Evolutionary conservation across 768 basidiomycete genomes (phyloP).

Genomic region (Collybia sordida): DNA sequence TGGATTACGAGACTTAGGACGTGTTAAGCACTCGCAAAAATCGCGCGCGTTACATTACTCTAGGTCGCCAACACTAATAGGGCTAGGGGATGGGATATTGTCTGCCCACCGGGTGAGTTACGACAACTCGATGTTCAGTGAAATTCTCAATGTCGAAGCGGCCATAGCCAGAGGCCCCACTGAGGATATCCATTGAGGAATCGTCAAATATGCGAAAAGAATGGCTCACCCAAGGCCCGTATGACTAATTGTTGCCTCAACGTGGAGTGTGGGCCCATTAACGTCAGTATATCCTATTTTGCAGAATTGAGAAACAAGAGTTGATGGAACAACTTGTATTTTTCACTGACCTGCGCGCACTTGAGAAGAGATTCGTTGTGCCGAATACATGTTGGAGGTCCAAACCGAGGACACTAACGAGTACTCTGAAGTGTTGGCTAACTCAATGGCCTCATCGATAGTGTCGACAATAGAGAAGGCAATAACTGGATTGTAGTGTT

Average conservation of each 20-base stretch:
- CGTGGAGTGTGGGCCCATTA: constrained; percentile 53
- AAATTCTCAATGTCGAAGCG: constrained; percentile 51
- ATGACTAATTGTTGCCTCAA: constrained; percentile 35
- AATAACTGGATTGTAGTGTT: constrained; percentile 30
- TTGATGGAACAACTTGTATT: neutral
- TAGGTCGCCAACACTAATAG: too few species aligned
- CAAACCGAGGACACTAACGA: constrained; percentile 53
- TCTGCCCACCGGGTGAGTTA: constrained; percentile 37
- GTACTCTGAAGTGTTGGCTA: constrained; percentile 55
- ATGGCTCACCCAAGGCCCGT: constrained; percentile 46
- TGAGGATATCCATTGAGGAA: constrained; percentile 12
- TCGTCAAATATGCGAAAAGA: neutral
- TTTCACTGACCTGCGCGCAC: constrained; percentile 44
- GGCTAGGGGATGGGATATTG: constrained; percentile 14
- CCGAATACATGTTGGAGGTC: constrained; percentile 44
- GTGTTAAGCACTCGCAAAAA: too few species aligned
- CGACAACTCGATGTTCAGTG: constrained; percentile 43
- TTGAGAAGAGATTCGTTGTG: constrained; percentile 42
- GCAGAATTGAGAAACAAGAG: neutral
- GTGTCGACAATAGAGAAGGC: constrained; percentile 44
- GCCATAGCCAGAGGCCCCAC: constrained; percentile 50
- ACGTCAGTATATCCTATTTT: constrained; percentile 48
- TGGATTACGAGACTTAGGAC: too few species aligned
- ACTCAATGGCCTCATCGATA: constrained; percentile 51
- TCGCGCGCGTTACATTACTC: too few species aligned